phyloP scores from a whole-genome alignment of 257 asterid species.

The Scutellaria barbata region DNA sequence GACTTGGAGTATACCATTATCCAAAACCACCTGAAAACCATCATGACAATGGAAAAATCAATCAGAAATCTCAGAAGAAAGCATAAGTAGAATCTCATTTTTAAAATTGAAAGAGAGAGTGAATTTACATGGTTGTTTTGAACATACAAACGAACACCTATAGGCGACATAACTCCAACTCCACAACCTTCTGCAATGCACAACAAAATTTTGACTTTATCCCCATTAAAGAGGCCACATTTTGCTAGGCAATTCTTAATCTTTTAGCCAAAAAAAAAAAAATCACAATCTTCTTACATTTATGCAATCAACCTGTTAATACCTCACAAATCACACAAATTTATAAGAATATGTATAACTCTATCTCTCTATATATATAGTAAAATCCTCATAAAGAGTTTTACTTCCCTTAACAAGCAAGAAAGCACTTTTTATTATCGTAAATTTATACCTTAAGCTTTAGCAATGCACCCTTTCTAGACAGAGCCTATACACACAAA shows the following conservation, averaged over 20 bases:
- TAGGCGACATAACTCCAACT: slow-evolving; percentile 60
- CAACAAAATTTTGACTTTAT: slow-evolving; percentile 8
- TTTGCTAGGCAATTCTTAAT: neutral
- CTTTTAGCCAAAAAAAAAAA: neutral
- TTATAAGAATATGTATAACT: neutral
- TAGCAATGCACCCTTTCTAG: slow-evolving; percentile 31
- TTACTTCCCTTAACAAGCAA: slow-evolving; percentile 47
- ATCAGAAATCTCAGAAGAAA: neutral
- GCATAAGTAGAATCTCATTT: neutral
- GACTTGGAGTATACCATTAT: slow-evolving; percentile 60
- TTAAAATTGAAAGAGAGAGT: slow-evolving; percentile 7
- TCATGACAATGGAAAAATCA: neutral
- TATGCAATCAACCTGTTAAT: slow-evolving; percentile 20
- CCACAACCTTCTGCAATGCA: slow-evolving; percentile 40
- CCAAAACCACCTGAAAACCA: slow-evolving; percentile 56
- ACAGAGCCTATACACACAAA: no score
- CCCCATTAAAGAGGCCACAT: slow-evolving; percentile 19
- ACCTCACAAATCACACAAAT: slow-evolving; percentile 7
- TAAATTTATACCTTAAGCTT: slow-evolving; percentile 42
- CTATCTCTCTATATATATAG: neutral
- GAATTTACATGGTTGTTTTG: slow-evolving; percentile 64
- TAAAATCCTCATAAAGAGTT: slow-evolving; percentile 30
- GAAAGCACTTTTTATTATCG: slow-evolving; percentile 31
- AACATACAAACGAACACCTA: slow-evolving; percentile 59
- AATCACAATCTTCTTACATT: slow-evolving; percentile 23